These are phyloP conservation scores for Scheffersomyces cryptocercus DNA, from an alignment of 1,139 yeast genomes.

Conservation along the genomic window DNA sequence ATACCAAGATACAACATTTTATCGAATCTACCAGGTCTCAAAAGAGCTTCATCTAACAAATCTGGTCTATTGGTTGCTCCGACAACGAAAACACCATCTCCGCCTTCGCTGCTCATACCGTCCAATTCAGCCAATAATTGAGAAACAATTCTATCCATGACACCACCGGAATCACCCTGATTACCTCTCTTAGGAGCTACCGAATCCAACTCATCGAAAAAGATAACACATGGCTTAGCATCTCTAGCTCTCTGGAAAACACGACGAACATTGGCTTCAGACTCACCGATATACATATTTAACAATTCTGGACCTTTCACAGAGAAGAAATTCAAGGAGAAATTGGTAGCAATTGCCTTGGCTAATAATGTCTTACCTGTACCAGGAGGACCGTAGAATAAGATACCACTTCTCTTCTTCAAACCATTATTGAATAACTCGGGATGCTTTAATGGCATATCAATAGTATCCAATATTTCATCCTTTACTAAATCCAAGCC, in stretches of 20 bases:
- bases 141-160: constrained; percentile 96
- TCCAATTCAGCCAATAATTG: constrained; percentile 92
- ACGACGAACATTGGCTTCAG: constrained; percentile 93
- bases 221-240: constrained; percentile 95
- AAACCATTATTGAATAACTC: constrained; percentile 84
- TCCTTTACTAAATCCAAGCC: constrained; percentile 87
- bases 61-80: constrained; percentile 98
- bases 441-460: constrained; percentile 92
- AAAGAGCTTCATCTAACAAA: constrained; percentile 85
- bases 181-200: constrained; percentile 98
- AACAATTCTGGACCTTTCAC: constrained; percentile 95
- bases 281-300: constrained; percentile 97
- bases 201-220: constrained; percentile 95
- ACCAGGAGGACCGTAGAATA: constrained; percentile 98
- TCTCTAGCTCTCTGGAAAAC: constrained; percentile 94
- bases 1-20: constrained; percentile 92
- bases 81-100: constrained; percentile 85
- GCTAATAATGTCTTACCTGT: constrained; percentile 95
- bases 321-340: constrained; percentile 88
- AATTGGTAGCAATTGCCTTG: constrained; percentile 94
- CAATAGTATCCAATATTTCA: constrained; percentile 92
- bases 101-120: constrained; percentile 83
- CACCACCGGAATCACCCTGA: constrained; percentile 98
- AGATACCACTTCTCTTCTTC: constrained; percentile 89
- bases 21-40: constrained; percentile 96